These are phyloP conservation scores for Cyberlindnera maclurae DNA, from an alignment of 805 yeast species.

Conservation along the genomic window DNA sequence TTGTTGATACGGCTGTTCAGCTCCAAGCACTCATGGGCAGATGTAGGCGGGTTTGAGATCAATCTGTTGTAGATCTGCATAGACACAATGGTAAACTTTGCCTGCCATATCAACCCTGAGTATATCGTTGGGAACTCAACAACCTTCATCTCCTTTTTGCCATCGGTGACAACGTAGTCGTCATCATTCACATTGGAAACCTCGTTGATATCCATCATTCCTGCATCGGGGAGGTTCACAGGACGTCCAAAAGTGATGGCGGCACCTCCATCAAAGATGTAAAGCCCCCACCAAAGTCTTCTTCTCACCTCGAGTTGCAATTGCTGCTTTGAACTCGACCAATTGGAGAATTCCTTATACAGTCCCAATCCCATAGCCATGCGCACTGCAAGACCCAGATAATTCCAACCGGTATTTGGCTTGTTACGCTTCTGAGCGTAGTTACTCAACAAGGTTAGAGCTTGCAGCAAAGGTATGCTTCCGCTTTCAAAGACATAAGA, in stretches of 20 bases:
- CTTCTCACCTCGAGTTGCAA: slow-evolving; percentile 48
- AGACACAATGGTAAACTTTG: slow-evolving; percentile 41
- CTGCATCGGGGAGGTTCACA: slow-evolving; percentile 40
- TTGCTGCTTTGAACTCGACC: slow-evolving; percentile 32
- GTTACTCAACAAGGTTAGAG: slow-evolving; percentile 47
- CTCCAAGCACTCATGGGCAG: slow-evolving; percentile 43
- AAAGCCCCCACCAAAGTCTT: slow-evolving; percentile 63
- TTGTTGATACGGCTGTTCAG: slow-evolving; percentile 36
- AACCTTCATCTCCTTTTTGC: slow-evolving; percentile 14
- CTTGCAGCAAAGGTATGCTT: slow-evolving; percentile 44
- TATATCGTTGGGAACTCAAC: slow-evolving; percentile 44
- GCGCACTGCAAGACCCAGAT: slow-evolving; percentile 54
- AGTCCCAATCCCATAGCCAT: slow-evolving; percentile 64
- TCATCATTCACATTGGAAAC: slow-evolving; percentile 47
- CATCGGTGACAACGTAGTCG: slow-evolving; percentile 16
- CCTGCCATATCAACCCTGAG: slow-evolving; percentile 50
- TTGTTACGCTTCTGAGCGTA: slow-evolving; percentile 60
- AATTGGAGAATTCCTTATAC: slow-evolving; percentile 44
- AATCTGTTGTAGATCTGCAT: slow-evolving; percentile 41
- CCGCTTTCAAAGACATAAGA: slow-evolving; percentile 53
- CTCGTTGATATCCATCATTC: slow-evolving; percentile 40
- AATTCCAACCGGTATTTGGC: slow-evolving; percentile 65
- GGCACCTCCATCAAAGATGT: slow-evolving; percentile 56
- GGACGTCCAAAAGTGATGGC: slow-evolving; percentile 64
- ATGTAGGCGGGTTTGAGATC: slow-evolving; percentile 40